Base-by-base conservation (phyloP, 352 stramenopile genomes). In the Globisporangium megalacanthum region DNA sequence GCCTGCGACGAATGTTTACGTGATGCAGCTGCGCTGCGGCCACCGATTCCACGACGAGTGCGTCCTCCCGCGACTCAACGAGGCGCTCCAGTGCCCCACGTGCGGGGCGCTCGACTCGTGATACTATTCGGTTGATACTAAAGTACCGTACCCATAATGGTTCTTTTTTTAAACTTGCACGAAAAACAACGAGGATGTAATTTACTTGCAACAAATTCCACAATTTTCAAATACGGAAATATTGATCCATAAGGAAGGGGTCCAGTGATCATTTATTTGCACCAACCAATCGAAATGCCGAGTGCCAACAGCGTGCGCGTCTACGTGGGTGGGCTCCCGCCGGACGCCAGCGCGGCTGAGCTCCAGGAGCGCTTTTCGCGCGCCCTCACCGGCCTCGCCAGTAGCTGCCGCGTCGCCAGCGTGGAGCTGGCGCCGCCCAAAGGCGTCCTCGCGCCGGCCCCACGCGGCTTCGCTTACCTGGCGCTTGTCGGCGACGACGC, bases 321-420 rank as follows among this genome's bases (percentile, higher is more conserved):
- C 54, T 88, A 87, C 52, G 71, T 91, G 33, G 81, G 81, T 36
- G 78, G 81, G 0, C 55, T 91, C 22, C 75, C 81, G 13, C 41
- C 58, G 11, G 73, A 88, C 49, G 69, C 70, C 46, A 82, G 57
- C 19, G 58, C 49, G 1, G 39, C 66, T 47, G 81, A 91, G 62
- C 77, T 91, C 10, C 66, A 64, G 17, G 77, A 88, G 22, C 81
- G 81, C 36, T 91, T 91, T 64, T 73, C 70, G 17, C 75, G 74
- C 35, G 68, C 88, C 25, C 73, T 79, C 31, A 45, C 60, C 15
- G 41, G 33, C 41, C 58, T 53, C 25, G 50, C 25, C 25, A 29
- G 25, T 29, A 29, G 65, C 45, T 82, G 78, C 52, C 52, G 54
- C 8, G 48, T 86, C 36, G 48, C 49, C 45, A 33, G 65, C 35